These are phyloP conservation scores for Claviceps citrina DNA, from an alignment of 2,329 filamentous ascomycete genomes.

Conservation along the genomic window DNA sequence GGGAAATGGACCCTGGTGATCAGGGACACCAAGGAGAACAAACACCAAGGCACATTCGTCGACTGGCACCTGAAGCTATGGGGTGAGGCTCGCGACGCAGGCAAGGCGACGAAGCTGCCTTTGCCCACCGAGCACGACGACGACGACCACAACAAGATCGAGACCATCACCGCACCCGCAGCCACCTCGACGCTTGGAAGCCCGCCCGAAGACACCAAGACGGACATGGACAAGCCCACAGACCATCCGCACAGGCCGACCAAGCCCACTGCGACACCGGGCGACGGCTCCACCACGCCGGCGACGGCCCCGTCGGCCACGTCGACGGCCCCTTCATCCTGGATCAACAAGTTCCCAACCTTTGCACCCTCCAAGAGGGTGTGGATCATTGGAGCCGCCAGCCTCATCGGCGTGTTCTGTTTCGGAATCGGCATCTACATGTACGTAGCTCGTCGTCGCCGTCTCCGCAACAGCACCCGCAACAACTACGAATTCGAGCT, in stretches of 20 bases:
- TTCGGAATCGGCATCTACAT: conserved; percentile 66
- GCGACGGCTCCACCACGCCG: neutral
- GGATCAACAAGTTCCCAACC: conserved; percentile 77
- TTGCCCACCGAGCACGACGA: conserved; percentile 75
- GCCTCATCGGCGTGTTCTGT: conserved; percentile 77
- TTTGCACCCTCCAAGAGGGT: conserved; percentile 79
- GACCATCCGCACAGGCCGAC: conserved; percentile 51
- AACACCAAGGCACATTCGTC: conserved; percentile 59
- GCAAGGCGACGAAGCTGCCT: conserved; percentile 58
- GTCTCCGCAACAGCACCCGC: conserved; percentile 56
- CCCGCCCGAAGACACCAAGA: conserved; percentile 25
- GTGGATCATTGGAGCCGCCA: conserved; percentile 82
- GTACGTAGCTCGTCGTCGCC: conserved; percentile 61
- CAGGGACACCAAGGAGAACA: conserved; percentile 69
- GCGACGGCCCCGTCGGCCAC: neutral
- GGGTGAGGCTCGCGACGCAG: conserved; percentile 71
- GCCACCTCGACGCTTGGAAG: conserved; percentile 32
- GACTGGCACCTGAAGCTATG: conserved; percentile 93
- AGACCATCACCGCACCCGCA: conserved; percentile 22
- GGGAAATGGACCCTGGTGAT: conserved; percentile 86
- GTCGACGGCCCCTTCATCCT: conserved; percentile 38
- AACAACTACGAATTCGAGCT: conserved; percentile 92
- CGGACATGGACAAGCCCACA: conserved; percentile 30
- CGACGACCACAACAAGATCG: conserved; percentile 56
- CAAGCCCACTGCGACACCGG: conserved; percentile 20